A percentile compares a stretch with the other conserved stretches of the same genome.
phyloP scores from a whole-genome alignment of 345 rosid species.

The Clarkia xantiana region DNA sequence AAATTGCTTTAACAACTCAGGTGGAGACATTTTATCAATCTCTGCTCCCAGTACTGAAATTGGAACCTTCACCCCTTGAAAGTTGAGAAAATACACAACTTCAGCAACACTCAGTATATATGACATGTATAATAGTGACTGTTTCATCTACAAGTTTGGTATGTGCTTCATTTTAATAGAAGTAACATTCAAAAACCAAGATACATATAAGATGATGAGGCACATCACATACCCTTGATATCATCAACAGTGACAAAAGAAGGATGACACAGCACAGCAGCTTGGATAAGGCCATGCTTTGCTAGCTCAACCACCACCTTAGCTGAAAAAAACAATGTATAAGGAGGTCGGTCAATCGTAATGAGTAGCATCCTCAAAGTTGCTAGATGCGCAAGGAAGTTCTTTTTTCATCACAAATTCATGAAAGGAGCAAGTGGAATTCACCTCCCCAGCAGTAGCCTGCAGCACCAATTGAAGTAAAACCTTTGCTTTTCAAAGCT shows the following conservation, averaged over 20 bases:
- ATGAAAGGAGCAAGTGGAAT: constrained; percentile 1
- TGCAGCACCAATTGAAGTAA: constrained; percentile 28
- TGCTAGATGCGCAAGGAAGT: not conserved
- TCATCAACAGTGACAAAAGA: constrained; percentile 52
- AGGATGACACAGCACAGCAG: constrained; percentile 67
- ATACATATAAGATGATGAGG: not conserved
- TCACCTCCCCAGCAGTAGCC: constrained; percentile 42
- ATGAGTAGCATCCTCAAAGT: not conserved
- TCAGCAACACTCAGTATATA: no score
- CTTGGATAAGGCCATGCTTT: constrained; percentile 37
- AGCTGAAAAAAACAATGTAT: constrained; percentile 23
- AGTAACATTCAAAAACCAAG: no score
- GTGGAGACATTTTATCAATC: constrained; percentile 24
- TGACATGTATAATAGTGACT: no score
- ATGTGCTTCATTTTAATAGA: no score
- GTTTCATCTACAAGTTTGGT: no score
- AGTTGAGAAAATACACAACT: not conserved
- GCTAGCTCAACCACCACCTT: constrained; percentile 64
- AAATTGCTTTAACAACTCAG: constrained; percentile 26
- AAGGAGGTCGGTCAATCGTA: no score
- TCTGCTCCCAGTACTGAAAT: constrained; percentile 30
- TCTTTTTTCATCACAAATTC: not conserved
- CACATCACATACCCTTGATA: constrained; percentile 38
- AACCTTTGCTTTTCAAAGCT: constrained; percentile 49
- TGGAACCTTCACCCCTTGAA: constrained; percentile 26